phyloP scores from a whole-genome alignment of 805 yeast genomes.

The Pichia manshurica region DNA sequence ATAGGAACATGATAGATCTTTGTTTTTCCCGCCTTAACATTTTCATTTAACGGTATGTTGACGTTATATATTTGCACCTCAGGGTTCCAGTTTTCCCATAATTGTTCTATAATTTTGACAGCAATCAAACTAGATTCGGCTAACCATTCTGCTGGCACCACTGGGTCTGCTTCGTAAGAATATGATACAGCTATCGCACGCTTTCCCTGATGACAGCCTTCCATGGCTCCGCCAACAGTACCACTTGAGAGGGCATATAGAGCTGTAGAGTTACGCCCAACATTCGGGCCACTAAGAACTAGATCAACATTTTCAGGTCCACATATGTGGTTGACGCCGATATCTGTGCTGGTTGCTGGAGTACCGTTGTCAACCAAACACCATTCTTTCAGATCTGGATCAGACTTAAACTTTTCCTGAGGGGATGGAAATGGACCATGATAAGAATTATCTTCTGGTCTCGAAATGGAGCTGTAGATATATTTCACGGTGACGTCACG shows the following conservation, averaged over 20 bases:
- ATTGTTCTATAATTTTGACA: slow-evolving; percentile 54
- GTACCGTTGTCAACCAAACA: slow-evolving; percentile 75
- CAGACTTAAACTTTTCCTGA: slow-evolving; percentile 33
- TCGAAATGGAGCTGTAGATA: slow-evolving; percentile 49
- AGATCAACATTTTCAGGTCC: slow-evolving; percentile 62
- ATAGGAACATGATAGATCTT: slow-evolving; percentile 72
- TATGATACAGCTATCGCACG: slow-evolving; percentile 77
- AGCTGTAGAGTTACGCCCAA: slow-evolving; percentile 87
- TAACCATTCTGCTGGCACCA: slow-evolving; percentile 46
- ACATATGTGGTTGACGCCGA: slow-evolving; percentile 72
- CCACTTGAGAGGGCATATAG: slow-evolving; percentile 88
- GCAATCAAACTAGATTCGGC: slow-evolving; percentile 63
- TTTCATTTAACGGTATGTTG: slow-evolving; percentile 69
- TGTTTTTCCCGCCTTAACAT: slow-evolving; percentile 48
- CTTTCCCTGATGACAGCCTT: slow-evolving; percentile 69
- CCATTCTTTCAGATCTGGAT: slow-evolving; percentile 67
- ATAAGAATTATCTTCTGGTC: slow-evolving; percentile 45
- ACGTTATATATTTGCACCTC: slow-evolving; percentile 71
- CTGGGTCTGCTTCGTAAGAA: slow-evolving; percentile 55
- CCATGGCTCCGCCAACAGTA: slow-evolving; percentile 96
- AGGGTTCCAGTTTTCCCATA: slow-evolving; percentile 52
- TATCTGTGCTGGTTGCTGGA: slow-evolving; percentile 92
- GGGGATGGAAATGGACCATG: slow-evolving; percentile 64
- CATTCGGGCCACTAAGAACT: slow-evolving; percentile 92
- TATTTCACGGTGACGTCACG: slow-evolving; percentile 54